phyloP scores from a whole-genome alignment of 768 basidiomycete genomes.

The Trametes cinnabarina region DNA sequence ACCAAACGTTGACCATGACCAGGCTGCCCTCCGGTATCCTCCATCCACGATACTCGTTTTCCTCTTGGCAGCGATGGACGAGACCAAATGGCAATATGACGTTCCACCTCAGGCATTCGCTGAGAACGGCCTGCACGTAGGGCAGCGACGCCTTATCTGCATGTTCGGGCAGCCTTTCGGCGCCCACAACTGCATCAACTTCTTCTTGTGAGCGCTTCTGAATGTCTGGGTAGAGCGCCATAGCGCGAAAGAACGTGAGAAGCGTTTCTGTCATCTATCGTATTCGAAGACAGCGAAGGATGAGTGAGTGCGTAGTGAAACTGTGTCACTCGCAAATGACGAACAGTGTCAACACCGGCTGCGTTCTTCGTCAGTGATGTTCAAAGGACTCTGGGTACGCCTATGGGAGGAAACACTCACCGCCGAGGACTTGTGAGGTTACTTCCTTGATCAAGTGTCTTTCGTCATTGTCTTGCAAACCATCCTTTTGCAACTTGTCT shows the following conservation, averaged over 20 bases:
- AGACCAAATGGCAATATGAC: neutral
- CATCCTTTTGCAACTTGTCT: too few species aligned
- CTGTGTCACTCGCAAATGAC: neutral
- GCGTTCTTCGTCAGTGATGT: too few species aligned
- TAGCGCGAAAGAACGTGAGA: constrained; percentile 55
- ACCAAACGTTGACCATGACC: neutral
- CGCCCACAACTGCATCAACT: constrained; percentile 56
- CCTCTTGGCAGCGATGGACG: neutral
- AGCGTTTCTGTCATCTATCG: neutral
- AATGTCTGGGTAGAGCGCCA: constrained; percentile 56
- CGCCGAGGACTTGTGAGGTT: too few species aligned
- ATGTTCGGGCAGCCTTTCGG: constrained; percentile 54
- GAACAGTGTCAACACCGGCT: neutral
- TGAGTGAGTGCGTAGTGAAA: neutral
- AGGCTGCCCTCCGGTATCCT: neutral
- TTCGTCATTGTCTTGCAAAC: too few species aligned
- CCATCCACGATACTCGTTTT: neutral
- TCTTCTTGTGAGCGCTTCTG: constrained; percentile 60
- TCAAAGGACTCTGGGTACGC: too few species aligned
- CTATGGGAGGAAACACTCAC: too few species aligned
- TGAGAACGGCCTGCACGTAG: constrained; percentile 54
- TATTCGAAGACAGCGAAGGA: neutral
- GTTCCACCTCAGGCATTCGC: constrained; percentile 51
- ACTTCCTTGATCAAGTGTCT: too few species aligned
- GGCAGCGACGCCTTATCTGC: constrained; percentile 53